A percentile compares a stretch with the other conserved stretches of the same genome.
These are phyloP conservation scores for Sporopachydermia cereana DNA, from an alignment of 1,139 yeast species.

Conservation along the genomic window DNA sequence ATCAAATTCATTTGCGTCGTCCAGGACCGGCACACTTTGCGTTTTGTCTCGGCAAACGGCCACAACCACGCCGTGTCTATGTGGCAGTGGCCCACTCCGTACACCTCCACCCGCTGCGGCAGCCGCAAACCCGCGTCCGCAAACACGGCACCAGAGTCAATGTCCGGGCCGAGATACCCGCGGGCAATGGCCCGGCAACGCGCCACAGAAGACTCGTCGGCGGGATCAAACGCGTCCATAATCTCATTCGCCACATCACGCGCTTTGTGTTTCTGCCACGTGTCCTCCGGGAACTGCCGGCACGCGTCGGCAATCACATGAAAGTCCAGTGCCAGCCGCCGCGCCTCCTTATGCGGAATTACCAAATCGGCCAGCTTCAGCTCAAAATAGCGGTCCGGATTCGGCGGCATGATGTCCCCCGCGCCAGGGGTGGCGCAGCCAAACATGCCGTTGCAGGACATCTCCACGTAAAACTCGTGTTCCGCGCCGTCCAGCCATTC, in stretches of 20 bases:
- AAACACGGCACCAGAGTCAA: slow-evolving; percentile 55
- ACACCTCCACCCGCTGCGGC: slow-evolving; percentile 38
- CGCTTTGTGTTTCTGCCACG: slow-evolving; percentile 81
- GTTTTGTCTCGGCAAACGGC: slow-evolving; percentile 94
- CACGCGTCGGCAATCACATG: slow-evolving; percentile 89
- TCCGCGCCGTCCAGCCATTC: slow-evolving; percentile 34
- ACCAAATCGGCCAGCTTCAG: slow-evolving; percentile 66
- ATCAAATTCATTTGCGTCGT: slow-evolving; percentile 79
- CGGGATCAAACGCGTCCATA: slow-evolving; percentile 67
- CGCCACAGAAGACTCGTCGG: slow-evolving; percentile 35
- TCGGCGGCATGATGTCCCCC: slow-evolving; percentile 53
- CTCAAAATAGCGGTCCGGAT: slow-evolving; percentile 56
- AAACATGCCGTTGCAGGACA: slow-evolving; percentile 91
- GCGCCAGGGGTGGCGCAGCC: slow-evolving; percentile 52
- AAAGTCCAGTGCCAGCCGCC: slow-evolving; percentile 68
- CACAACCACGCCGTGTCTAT: slow-evolving; percentile 97
- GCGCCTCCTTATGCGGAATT: slow-evolving; percentile 70
- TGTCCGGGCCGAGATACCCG: slow-evolving; percentile 49
- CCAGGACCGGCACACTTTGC: slow-evolving; percentile 92
- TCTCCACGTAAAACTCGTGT: slow-evolving; percentile 64
- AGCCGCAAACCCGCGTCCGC: slow-evolving; percentile 20
- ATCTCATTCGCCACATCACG: slow-evolving; percentile 65
- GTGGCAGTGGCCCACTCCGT: slow-evolving; percentile 88
- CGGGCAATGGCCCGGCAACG: slow-evolving; percentile 60
- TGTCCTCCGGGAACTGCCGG: slow-evolving; percentile 61